Evolutionary conservation across 257 asterid genomes (phyloP).

Genomic region (Solanum bukasovii): DNA sequence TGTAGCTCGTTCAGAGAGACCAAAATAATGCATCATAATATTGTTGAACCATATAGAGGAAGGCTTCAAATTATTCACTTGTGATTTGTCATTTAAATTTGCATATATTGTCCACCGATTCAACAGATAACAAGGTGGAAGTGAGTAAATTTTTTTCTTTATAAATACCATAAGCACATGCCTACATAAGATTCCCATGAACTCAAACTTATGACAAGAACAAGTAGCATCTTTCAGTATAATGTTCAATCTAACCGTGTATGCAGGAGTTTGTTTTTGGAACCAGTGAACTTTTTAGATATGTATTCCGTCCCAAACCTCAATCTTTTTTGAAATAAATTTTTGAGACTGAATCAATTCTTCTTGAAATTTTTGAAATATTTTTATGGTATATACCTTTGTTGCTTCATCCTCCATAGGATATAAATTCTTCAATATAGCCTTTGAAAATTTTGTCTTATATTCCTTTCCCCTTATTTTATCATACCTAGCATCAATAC

Average conservation of each 20-base stretch:
- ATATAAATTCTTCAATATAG: too few relatives aligned
- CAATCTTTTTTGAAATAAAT: neutral
- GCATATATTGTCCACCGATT: neutral
- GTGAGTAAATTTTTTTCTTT: neutral
- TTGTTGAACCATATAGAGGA: too few relatives aligned
- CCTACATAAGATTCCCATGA: neutral
- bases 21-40: too few relatives aligned
- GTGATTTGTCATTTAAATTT: neutral
- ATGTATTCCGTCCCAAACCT: neutral
- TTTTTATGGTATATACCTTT: neutral
- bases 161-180: neutral
- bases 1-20: neutral
- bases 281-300: neutral
- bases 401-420: too few relatives aligned
- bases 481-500: too few relatives aligned
- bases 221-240: neutral
- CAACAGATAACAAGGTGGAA: neutral
- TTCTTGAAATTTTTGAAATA: neutral
- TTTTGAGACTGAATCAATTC: neutral
- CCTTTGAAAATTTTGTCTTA: too few relatives aligned
- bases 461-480: too few relatives aligned
- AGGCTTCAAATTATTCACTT: too few relatives aligned
- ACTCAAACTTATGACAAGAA: neutral
- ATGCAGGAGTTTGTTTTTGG: neutral
- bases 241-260: neutral